Conservation (phyloP, 768 basidiomycete species). For the Epithele typhae region DNA sequence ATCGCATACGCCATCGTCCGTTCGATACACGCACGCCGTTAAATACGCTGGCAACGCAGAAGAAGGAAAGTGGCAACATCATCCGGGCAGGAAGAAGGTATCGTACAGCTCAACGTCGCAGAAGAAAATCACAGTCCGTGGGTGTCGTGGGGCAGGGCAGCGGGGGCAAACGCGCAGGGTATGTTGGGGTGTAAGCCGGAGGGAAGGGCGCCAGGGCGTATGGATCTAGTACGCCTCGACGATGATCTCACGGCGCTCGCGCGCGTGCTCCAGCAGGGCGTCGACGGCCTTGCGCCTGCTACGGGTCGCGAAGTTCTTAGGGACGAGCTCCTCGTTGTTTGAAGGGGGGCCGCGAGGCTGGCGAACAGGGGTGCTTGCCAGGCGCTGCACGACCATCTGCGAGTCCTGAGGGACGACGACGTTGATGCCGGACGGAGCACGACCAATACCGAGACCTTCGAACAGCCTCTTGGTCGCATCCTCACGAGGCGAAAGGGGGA, state of each 20-base stretch:
- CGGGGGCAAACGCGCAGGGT: slow-evolving; percentile 2
- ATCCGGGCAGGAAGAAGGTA: slow-evolving; percentile 17
- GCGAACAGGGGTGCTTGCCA: slow-evolving; percentile 70
- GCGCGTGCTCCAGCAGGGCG: slow-evolving; percentile 75
- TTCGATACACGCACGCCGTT: slow-evolving; percentile 17
- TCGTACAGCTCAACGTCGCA: slow-evolving; percentile 16
- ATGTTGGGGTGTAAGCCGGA: not conserved
- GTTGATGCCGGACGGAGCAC: slow-evolving; percentile 43
- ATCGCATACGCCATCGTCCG: slow-evolving; percentile 18
- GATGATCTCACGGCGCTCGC: slow-evolving; percentile 66
- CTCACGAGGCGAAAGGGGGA: slow-evolving; percentile 74
- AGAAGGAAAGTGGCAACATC: slow-evolving; percentile 2
- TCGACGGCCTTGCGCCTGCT: slow-evolving; percentile 83
- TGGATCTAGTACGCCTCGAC: slow-evolving; percentile 60
- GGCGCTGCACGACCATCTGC: slow-evolving; percentile 36
- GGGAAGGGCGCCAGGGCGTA: not conserved
- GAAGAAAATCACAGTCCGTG: slow-evolving; percentile 6
- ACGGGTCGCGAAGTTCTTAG: slow-evolving; percentile 85
- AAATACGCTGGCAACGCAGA: slow-evolving; percentile 17
- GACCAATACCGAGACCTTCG: slow-evolving; percentile 83
- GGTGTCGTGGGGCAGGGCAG: slow-evolving; percentile 9
- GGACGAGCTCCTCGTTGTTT: slow-evolving; percentile 79
- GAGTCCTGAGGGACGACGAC: slow-evolving; percentile 37
- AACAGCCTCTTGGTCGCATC: slow-evolving; percentile 84
- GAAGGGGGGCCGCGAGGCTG: slow-evolving; percentile 89